Evolutionary conservation across 2,329 filamentous ascomycete species (phyloP), one percentile per base, ranked within the genome.

Genomic region (Alternaria arbusti): DNA sequence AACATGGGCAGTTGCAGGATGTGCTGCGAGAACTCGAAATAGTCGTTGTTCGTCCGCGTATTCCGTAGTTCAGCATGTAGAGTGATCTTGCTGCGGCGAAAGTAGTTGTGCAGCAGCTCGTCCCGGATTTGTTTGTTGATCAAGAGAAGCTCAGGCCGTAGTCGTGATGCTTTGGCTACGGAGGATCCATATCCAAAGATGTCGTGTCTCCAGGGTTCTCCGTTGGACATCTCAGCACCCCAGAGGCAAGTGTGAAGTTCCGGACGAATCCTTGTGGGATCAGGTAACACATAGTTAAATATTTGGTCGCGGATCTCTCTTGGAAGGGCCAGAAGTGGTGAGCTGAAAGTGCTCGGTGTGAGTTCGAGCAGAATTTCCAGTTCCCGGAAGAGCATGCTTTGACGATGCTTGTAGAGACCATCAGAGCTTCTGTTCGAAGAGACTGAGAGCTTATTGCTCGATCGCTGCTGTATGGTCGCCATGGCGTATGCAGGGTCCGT

Each of bases 231-330:
- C 46, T 78, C 75, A 3, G 76, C 75, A 26, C 72, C 70, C 77
- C 77, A 79, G 2, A 79, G 64, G 59, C 75, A 77, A 4, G 76
- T 79, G 57, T 78, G 77, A 8, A 79, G 66, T 49, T 77, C 76
- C 11, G 76, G 72, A 13, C 73, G 71, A 20, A 30, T 45, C 4
- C 57, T 59, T 12, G 47, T 51, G 5, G 47, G 57, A 1, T 70
- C 61, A 1, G 76, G 77, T 7, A 79, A 50, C 2, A 77, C 69
- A 60, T 75, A 68, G 40, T 67, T 62, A 54, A 76, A 70, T 32
- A 79, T 72, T 2, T 67, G 67, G 30, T 70, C 67, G 36, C 77
- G 68, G 9, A 79, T 62, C 49, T 76, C 72, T 32, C 64, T 61
- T 12, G 77, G 77, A n/a, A 79, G 70, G 10, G 72, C 71, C 20